Evolutionary conservation across 2,329 filamentous ascomycete species (phyloP).

Genomic region (Xylariaceae sp.): DNA sequence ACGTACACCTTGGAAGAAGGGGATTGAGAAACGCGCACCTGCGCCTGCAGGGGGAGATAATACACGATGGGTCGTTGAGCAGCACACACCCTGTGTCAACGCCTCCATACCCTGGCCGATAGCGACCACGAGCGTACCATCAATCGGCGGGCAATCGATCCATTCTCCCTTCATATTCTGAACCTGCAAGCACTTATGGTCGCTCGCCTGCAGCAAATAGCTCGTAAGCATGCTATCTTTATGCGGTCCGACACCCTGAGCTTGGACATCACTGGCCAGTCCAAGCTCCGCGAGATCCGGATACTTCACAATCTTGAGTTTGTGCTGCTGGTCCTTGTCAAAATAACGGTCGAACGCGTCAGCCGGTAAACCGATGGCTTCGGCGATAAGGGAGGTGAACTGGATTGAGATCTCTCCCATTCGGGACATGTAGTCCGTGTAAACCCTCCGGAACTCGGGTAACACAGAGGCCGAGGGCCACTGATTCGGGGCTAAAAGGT

Average conservation of each 20-base stretch:
- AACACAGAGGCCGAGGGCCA: slow-evolving; percentile 64
- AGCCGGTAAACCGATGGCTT: slow-evolving; percentile 67
- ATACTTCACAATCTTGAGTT: slow-evolving; percentile 85
- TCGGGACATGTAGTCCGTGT: slow-evolving; percentile 67
- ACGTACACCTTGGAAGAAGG: slow-evolving; percentile 83
- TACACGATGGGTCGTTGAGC: slow-evolving; percentile 76
- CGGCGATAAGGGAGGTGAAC: slow-evolving; percentile 77
- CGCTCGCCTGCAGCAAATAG: slow-evolving; percentile 73
- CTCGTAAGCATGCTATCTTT: slow-evolving; percentile 81
- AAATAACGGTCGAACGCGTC: slow-evolving; percentile 75
- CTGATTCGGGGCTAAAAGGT: slow-evolving; percentile 71
- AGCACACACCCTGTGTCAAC: slow-evolving; percentile 75
- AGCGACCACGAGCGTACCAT: slow-evolving; percentile 75
- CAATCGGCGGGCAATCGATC: slow-evolving; percentile 75
- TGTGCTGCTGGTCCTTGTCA: slow-evolving; percentile 69
- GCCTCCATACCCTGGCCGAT: slow-evolving; percentile 86
- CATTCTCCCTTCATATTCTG: slow-evolving; percentile 73
- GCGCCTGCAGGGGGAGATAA: slow-evolving; percentile 64
- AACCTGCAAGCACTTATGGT: slow-evolving; percentile 73
- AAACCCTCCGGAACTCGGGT: slow-evolving; percentile 62
- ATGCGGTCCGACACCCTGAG: slow-evolving; percentile 68
- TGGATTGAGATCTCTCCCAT: slow-evolving; percentile 68
- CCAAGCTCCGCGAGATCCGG: slow-evolving; percentile 63
- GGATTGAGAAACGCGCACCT: slow-evolving; percentile 72
- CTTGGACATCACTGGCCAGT: slow-evolving; percentile 35